Conservation (phyloP, 257 asterid species). For the Forsythia suspensa region DNA sequence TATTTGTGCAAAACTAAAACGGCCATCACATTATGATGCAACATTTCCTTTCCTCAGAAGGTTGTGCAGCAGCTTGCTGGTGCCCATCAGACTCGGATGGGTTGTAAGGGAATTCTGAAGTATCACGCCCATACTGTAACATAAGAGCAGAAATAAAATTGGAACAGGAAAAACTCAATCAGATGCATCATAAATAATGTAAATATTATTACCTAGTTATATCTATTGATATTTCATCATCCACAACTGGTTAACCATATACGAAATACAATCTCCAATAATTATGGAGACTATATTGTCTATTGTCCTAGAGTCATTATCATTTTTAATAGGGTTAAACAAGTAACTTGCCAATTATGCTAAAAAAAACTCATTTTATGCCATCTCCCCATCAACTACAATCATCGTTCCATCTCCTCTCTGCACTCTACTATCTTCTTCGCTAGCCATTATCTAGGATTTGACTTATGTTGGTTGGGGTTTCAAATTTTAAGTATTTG, state of each 20-base stretch:
- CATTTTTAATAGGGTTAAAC: not conserved
- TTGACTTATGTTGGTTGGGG: not conserved
- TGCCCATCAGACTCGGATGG: slow-evolving; percentile 80
- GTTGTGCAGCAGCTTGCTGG: slow-evolving; percentile 63
- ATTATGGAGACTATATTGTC: not conserved
- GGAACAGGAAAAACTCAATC: not conserved
- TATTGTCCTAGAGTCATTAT: not conserved
- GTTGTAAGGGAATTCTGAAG: slow-evolving; percentile 92
- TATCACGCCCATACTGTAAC: slow-evolving; percentile 91
- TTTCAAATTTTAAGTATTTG: not conserved
- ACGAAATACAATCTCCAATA: not conserved
- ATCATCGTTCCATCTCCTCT: not conserved
- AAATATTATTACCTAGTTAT: not conserved
- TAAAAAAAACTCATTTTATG: not conserved
- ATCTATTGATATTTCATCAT: not conserved
- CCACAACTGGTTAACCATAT: not conserved
- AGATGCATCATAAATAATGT: not conserved
- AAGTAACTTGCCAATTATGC: not conserved
- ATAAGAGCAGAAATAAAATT: slow-evolving; percentile 6
- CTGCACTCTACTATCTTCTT: not conserved
- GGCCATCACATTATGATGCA: slow-evolving; percentile 79
- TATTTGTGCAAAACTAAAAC: slow-evolving; percentile 22
- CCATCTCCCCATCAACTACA: not conserved
- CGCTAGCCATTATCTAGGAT: not conserved
- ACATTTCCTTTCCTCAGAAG: slow-evolving; percentile 69